Evolutionary conservation across 371 early-diverging fungal genomes (phyloP).

Genomic region (Capniomyces stellatus): DNA sequence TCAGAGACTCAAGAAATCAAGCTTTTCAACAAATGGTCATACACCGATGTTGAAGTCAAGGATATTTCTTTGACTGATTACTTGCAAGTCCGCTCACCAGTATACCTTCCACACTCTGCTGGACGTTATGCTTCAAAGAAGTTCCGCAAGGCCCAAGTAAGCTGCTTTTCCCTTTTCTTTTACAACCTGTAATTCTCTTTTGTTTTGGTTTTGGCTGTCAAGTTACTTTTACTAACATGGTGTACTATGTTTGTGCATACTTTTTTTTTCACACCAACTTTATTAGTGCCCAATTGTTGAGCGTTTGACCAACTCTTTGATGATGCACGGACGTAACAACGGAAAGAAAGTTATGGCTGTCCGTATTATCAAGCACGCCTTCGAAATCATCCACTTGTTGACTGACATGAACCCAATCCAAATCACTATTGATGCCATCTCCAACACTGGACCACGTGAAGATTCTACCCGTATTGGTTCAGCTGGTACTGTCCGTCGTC

Average conservation of each 20-base stretch:
- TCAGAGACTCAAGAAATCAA: conserved; percentile 23
- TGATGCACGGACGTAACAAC: conserved; percentile 99
- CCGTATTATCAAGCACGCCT: conserved; percentile 98
- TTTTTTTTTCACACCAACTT: too few relatives aligned
- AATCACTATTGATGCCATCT: conserved; percentile 97
- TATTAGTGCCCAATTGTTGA: conserved; percentile 98
- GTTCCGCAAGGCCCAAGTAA: conserved; percentile 87
- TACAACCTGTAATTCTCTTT: too few relatives aligned
- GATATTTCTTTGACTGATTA: conserved; percentile 92
- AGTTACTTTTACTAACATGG: too few relatives aligned
- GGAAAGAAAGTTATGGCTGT: conserved; percentile 99
- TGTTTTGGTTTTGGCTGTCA: too few relatives aligned
- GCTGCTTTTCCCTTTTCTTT: conserved; percentile 21
- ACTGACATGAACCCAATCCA: conserved; percentile 99
- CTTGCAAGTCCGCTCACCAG: conserved; percentile 81
- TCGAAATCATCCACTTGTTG: conserved; percentile 97
- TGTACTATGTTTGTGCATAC: too few relatives aligned
- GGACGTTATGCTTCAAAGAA: conserved; percentile 95
- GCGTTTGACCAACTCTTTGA: conserved; percentile 98
- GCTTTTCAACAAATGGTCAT: conserved; percentile 90
- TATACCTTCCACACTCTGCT: conserved; percentile 96
- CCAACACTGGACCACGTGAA: conserved; percentile 99
- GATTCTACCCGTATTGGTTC: conserved; percentile 99
- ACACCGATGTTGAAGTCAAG: conserved; percentile 88
- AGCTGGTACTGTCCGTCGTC: conserved; percentile 99